Evolutionary conservation across 306 rosid genomes (phyloP), one percentile per base, ranked within the genome.

Genomic region (Senna tora): DNA sequence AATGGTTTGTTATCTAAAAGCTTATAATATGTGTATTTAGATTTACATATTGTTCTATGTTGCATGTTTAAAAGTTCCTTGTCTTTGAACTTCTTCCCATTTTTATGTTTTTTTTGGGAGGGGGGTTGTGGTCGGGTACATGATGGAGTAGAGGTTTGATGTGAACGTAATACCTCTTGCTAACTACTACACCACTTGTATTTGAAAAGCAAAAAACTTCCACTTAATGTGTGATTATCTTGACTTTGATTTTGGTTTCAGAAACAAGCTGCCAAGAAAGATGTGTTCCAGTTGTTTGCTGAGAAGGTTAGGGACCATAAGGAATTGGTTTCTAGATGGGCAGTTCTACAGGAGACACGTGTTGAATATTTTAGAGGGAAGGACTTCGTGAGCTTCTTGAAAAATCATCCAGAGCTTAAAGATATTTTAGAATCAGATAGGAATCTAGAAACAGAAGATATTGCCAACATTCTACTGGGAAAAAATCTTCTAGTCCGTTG

Each of bases 301-400:
- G 97, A 95, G 92, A 95, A 95, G 75, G 96, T 88, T 57, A 91
- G 99, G 71, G 99, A 91, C 77, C 82, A 91, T 55, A 91, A 95
- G 77, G 90, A 83, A 34, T 89, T 95, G 79, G 96, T 82, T 77
- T 95, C 99, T 28, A 84, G 96, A 78, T 95, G 99, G 96, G 97
- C 97, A 79, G 93, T 91, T 80, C 80, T 95, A 73, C 97, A 89
- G 85, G 99, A 94, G 85, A 91, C 98, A 0, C 96, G 97, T 2
- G 97, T 95, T 5, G 97, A 95, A 75, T 91, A 95, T 73, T 89
- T 95, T 68, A 81, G 97, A 81, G 99, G 99, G 81, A 95, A 91
- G 83, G 96, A 91, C 83, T 95, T 95, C 49, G 90, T 57, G 46
- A 83, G 75, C 77, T 89, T 91, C 81, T 78, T 95, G 86, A 88